Base-by-base conservation (phyloP, 2,329 filamentous ascomycete genomes). In the Chalaropsis ovoidea region DNA sequence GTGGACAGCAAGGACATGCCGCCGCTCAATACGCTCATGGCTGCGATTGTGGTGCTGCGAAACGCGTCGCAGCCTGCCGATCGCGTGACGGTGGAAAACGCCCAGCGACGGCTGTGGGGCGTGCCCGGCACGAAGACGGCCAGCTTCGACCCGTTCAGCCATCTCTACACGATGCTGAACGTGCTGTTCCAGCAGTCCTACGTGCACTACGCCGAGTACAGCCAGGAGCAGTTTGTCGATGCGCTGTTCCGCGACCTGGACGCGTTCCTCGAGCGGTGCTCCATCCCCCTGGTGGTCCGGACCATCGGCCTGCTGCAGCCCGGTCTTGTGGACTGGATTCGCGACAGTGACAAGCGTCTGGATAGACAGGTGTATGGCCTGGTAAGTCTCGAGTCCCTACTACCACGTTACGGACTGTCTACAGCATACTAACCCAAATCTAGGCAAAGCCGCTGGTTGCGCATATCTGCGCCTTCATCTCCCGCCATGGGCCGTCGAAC, bases 81-180 rank as follows among this genome's bases (percentile, higher is more conserved):
- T 69, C 78, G 79, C 6, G 81, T 85, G 68, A 81, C 84, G 11
- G 76, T 90, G 3, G 87, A 90, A 66, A 80, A 82, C 63, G 85
- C 83, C 64, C 79, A 83, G 62, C 82, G 82, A 62, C 80, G 80
- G n/a, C 76, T 92, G 0, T 90, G 87, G 86, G 84, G 84, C 2
- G 81, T 80, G 1, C 72, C 74, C 0, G 74, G 74, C 43, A 73
- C 75, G 0, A 77, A 77, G 63, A 74, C 74, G 0, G 69, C 76
- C 47, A 76, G 76, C 4, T 81, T 78, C 67, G 82, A 91, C 70
- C 83, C 86, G 0, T 89, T 86, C 69, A 81, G 86, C 64, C 77
- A 83, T 64, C 74, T 95, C 0, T 88, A 91, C 71, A 80, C 79
- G 54, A 79, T 87, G 15, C 75, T 84, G 56, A 79, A 78, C 65